Conservation (phyloP, 2,329 filamentous ascomycete species). For the Gyromitra esculenta region DNA sequence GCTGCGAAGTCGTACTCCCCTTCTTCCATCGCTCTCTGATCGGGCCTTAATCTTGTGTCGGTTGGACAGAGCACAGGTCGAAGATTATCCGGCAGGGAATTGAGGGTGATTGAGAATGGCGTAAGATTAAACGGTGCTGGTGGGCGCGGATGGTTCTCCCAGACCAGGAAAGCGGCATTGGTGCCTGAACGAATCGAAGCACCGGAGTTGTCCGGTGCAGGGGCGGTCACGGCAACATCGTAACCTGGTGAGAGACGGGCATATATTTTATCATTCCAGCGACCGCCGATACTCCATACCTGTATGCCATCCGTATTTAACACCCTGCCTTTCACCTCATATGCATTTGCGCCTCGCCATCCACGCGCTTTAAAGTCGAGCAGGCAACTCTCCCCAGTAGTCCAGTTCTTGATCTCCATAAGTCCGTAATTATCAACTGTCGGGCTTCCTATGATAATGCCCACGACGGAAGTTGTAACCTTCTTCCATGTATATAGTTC, state of each 20-base stretch:
- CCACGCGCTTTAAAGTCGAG: constrained; percentile 95
- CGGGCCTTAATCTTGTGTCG: constrained; percentile 89
- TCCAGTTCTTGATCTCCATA: constrained; percentile 98
- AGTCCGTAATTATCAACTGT: constrained; percentile 97
- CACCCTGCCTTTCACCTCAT: constrained; percentile 86
- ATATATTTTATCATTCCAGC: constrained; percentile 98
- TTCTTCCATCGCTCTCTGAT: constrained; percentile 98
- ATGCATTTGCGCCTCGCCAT: constrained; percentile 93
- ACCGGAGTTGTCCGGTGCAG: constrained; percentile 61
- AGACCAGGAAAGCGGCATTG: constrained; percentile 85
- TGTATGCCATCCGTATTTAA: constrained; percentile 81
- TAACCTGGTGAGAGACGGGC: constrained; percentile 91
- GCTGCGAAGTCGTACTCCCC: constrained; percentile 96
- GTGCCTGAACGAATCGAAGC: constrained; percentile 65
- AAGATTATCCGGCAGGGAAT: constrained; percentile 87
- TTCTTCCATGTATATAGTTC: constrained; percentile 99
- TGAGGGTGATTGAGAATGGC: constrained; percentile 93
- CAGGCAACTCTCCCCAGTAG: constrained; percentile 86
- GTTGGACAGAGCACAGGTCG: constrained; percentile 83
- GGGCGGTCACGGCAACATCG: constrained; percentile 74
- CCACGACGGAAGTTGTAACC: constrained; percentile 95
- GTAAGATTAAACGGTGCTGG: constrained; percentile 93
- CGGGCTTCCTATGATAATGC: constrained; percentile 96
- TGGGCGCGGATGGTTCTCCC: constrained; percentile 86
- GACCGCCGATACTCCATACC: constrained; percentile 87